Base-by-base conservation (phyloP, 768 basidiomycete genomes). In the Coprinopsis strossmayeri region DNA sequence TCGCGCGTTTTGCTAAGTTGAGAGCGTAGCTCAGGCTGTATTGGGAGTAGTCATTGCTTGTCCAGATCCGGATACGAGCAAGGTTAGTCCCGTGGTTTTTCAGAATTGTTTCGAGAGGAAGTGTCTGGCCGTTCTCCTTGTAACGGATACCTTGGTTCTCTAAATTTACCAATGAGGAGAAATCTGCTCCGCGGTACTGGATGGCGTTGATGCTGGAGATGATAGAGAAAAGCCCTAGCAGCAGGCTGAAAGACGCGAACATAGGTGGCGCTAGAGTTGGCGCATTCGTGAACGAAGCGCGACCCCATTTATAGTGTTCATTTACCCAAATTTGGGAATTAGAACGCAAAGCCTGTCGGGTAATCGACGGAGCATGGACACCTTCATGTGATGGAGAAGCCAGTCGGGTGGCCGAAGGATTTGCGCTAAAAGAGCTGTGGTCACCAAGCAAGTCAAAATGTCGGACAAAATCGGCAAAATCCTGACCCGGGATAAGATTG, bases 21-120 rank as follows among this genome's bases (percentile, higher is more conserved):
- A 84, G 64, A 0, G 70, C 79, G 53, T 80, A 79, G 30, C 57
- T 62, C 46, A 79, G 59, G 53, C 73, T 76, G 57, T 81, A 81
- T 20, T 72, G 59, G 1, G 66, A 57, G 43, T 69, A 68, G 51
- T 69, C 69, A n/a, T 76, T 77, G 52, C 78, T 74, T 0, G 79
- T 82, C 82, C 82, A 84, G 24, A 84, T 62, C 11, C 82, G 68
- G 38, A 82, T 75, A 11, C 82, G 73, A 7, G 76, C 80, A 5
- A 79, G 63, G 52, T 82, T 82, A 38, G 69, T 66, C 26, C 81
- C 82, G 51, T 79, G 74, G 40, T 69, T 69, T 10, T 61, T 61
- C 5, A 82, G 64, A 46, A 84, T 82, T 0, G 65, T 70, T 55
- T 84, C 81, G 50, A 80, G 73, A 17, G 53, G 57, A 23, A 59